Evolutionary conservation across 306 rosid genomes (phyloP), one percentile per base, ranked within the genome.

Genomic region (Gillenia trifoliata): DNA sequence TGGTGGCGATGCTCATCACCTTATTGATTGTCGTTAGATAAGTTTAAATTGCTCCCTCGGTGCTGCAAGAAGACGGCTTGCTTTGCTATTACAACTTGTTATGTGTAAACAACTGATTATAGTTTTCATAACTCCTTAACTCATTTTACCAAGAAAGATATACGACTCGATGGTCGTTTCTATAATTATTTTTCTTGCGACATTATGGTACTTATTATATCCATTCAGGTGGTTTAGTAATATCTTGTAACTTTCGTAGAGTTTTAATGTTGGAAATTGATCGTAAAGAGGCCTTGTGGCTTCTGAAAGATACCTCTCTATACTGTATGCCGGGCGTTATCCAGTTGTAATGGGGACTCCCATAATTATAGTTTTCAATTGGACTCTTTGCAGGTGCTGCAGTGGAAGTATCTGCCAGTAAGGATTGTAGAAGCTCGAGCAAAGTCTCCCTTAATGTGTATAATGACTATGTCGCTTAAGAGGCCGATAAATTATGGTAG

Each of bases 341-440:
- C 40, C 17, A 34, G 8, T 16, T 52, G 50, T 74, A 38, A 19
- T 66, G 56, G 41, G 11, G 23, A 15, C 56, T 16, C 38, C 26
- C 50, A 4, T 19, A 26, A n/a, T 65, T 52, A 23, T 20, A 45
- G 47, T 34, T 40, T 70, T 65, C 67, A 50, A 20, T 66, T 72
- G 26, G 16, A 62, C 76, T 62, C 49, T 72, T 59, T 79, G 79
- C 89, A 86, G 96, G 85, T 81, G 59, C 68, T 80, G 34, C 83
- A 73, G 8, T 68, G 79, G 80, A 85, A 81, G 34, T 79, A 60
- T 81, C 66, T 75, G 16, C 74, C 77, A 9, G 20, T 76, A 13
- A 76, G 82, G 80, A 47, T 65, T 66, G 49, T 57, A 31, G 83
- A 78, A 75, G 70, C 69, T 45, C 78, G 38, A 75, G 56, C 76